Evolutionary conservation across 2,329 filamentous ascomycete species (phyloP), one percentile per base, ranked within the genome.

Genomic region (Zymoseptoria pseudotritici): DNA sequence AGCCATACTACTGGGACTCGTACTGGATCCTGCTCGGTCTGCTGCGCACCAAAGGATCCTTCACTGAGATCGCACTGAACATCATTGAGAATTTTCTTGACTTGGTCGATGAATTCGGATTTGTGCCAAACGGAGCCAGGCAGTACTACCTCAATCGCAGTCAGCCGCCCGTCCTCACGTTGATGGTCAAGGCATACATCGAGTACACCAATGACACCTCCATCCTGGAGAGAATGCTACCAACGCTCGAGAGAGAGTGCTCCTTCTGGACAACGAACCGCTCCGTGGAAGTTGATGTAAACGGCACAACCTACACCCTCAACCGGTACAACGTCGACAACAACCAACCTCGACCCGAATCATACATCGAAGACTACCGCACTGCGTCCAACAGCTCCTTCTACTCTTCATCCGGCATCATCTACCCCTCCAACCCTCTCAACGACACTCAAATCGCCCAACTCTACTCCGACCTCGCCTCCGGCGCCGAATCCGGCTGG

Each of bases 1-100:
- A 89, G 72, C 80, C 84, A 1, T 89, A 88, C 69, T 88, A 88
- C 71, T 88, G 86, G 86, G 85, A 88, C 71, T 85, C 83, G 31
- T 88, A 82, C 74, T 87, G 84, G 85, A 86, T 88, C 54, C 66
- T 88, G 53, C 82, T 86, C 72, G 86, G 86, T 22, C 77, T 89
- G 22, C 73, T 88, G 36, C 80, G 86, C 53, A 88, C 85, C 0
- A 80, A 83, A 17, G 86, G 86, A 46, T 80, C 80, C 52, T 88
- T 87, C 63, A 81, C 81, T 6, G 72, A 82, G 36, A 86, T 88
- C 61, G 82, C 85, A 3, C 80, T 79, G 69, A 87, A 88, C 72
- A 86, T 84, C 29, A 86, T 88, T 62, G 84, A 88, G 68, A 89
- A 89, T 69, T 88, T 88, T 65, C 74, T 88, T 10, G 86, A 88